Base-by-base conservation (phyloP, 176 grass and related monocot genomes). In the Leersia perrieri region DNA sequence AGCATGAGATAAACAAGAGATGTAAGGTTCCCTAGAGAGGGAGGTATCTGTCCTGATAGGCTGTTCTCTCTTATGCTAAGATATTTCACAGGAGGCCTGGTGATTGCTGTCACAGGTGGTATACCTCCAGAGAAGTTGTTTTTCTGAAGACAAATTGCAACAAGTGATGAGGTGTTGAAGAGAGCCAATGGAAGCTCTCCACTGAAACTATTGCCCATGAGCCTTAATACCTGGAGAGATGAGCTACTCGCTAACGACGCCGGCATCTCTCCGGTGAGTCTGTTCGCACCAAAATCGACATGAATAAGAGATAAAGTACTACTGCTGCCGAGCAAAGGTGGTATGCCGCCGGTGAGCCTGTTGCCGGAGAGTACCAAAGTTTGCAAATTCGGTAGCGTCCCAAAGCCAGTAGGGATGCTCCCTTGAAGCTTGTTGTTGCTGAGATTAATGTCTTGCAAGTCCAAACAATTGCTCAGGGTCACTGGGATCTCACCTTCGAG, bases 251-350 rank as follows among this genome's bases (percentile, higher is more conserved):
- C 83, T 23, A 91, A 58, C 20, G 60, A 66, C 22, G 15, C 61
- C 0, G 91, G 91, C 14, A 86, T 89, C 36, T 0, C 33, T 7
- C 83, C 90, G 4, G 70, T 81, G 12, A 92, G 49, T 32, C 22
- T n/a, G 23, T 89, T 89, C 7, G n/a, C 63, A 13, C 83, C 79
- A 23, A 94, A 55, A 79, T 94, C 76, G 26, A 94, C 27, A 14
- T 63, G 2, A 42, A n/a, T 40, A 3, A 91, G 75, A 49, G 68
- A 78, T 20, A 25, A 60, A 53, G n/a, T n/a, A n/a, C n/a, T n/a
- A n/a, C 73, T 68, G 11, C 62, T 85, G 12, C 84, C 88, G 7
- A 94, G 55, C 57, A 45, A 51, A 9, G 62, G 14, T 6, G 91
- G 82, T 74, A 88, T 67, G 22, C 3, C 10, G 11, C 84, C 88